A percentile compares a stretch with the other conserved stretches of the same genome.
Evolutionary conservation across 2,329 filamentous ascomycete genomes (phyloP).

Genomic region (Curvularia sp.): DNA sequence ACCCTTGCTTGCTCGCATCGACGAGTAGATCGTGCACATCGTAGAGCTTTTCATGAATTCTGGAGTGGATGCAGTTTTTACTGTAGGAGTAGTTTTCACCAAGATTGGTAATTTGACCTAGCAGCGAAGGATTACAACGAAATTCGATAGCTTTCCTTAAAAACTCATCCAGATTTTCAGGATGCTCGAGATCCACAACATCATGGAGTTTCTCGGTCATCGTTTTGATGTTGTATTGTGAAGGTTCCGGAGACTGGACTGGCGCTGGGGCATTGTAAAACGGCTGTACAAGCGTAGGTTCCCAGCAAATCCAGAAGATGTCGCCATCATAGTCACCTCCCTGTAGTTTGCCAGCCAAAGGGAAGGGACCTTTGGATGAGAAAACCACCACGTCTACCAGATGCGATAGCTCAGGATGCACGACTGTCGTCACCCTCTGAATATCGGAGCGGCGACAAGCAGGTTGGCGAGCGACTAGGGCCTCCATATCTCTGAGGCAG

Average conservation of each 20-base stretch:
- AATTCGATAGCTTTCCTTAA: conserved; percentile 64
- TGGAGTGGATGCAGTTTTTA: conserved; percentile 39
- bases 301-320: conserved; percentile 79
- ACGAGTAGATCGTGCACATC: conserved; percentile 57
- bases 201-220: conserved; percentile 57
- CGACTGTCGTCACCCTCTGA: conserved; percentile 64
- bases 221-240: conserved; percentile 59
- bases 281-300: conserved; percentile 67
- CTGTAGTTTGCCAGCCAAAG: conserved; percentile 73
- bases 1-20: conserved; percentile 56
- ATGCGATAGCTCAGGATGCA: conserved; percentile 65
- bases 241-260: conserved; percentile 54
- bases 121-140: conserved; percentile 61
- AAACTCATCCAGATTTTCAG: conserved; percentile 54
- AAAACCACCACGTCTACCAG: conserved; percentile 85
- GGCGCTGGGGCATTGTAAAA: conserved; percentile 68
- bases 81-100: conserved; percentile 69
- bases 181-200: conserved; percentile 43
- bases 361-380: conserved; percentile 64
- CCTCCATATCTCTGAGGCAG: conserved; percentile 62
- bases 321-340: conserved; percentile 87
- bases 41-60: conserved; percentile 35
- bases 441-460: conserved; percentile 75
- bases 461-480: conserved; percentile 73
- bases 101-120: conserved; percentile 70